Base-by-base conservation (phyloP, 1,139 yeast genomes). In the Waltiozyma sp. region DNA sequence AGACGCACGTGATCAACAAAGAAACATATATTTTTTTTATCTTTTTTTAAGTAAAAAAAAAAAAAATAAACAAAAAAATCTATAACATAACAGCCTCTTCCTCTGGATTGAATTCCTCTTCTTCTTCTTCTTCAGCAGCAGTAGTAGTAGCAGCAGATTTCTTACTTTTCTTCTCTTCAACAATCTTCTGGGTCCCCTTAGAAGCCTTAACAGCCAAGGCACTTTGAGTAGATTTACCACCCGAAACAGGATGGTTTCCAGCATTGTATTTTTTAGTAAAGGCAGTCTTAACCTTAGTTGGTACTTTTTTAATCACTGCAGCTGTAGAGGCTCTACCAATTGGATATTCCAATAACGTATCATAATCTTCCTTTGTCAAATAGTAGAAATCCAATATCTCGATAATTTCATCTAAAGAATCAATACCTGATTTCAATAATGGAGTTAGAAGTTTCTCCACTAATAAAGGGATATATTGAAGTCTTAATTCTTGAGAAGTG, bases 311-410 rank as follows among this genome's bases (percentile, higher is more conserved):
- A 40, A 76, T 55, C 11, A 67, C 51, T 1, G 61, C 58, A 2
- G 70, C 73, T 34, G 77, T 73, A 28, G 68, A 63, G 19, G 66
- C 69, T 2, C 66, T 65, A 0, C 95, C 95, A 15, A 88, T 80
- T 19, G 87, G 81, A 49, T 88, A 75, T 49, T 88, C 96, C 71
- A 86, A 67, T 18, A 93, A 66, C 28, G 73, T 73, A 56, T 89
- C 97, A 88, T 94, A 91, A 62, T 91, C 97, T 46, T 89, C 96
- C 55, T 77, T 82, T 11, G 95, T 84, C 38, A 93, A 61, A 57
- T 75, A 91, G 60, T 93, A 91, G 34, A 76, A 69, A 61, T 91
- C 98, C 85, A 91, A 74, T 2, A 76, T 55, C 14, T 68, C 69
- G 40, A 91, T 80, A 3, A 85, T 80, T 3, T 71, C 73, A 0